A percentile compares a stretch with the other conserved stretches of the same genome.
phyloP scores from a whole-genome alignment of 75 land plant species.

The Sequoia sempervirens region DNA sequence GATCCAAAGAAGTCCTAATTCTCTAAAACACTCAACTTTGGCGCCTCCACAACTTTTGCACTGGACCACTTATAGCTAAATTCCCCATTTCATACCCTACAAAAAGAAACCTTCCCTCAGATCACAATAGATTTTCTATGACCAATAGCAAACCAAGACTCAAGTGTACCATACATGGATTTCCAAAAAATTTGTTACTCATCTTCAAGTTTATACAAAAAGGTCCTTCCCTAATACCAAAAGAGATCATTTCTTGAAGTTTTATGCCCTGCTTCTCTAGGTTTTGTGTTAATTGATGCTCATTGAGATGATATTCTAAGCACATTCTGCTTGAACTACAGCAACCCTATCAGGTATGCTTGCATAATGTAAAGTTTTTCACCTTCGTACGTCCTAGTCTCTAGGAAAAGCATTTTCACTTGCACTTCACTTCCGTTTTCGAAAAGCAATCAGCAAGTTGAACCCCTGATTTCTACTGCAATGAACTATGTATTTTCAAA shows the following conservation, averaged over 20 bases:
- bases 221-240: background rate
- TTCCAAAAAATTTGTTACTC: background rate
- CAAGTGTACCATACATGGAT: background rate
- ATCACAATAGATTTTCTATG: background rate
- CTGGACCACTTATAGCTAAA: background rate
- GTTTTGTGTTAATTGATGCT: background rate
- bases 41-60: background rate
- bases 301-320: background rate
- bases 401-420: background rate
- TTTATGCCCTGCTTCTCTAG: background rate
- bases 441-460: background rate
- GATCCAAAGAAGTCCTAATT: background rate
- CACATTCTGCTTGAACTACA: background rate
- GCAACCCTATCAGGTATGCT: background rate
- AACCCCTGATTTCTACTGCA: background rate
- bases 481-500: background rate
- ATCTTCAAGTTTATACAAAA: background rate
- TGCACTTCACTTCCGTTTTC: background rate
- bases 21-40: background rate
- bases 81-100: background rate
- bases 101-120: background rate
- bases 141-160: background rate
- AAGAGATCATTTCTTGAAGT: background rate
- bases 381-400: background rate
- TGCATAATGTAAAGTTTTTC: background rate